A percentile compares a stretch with the other conserved stretches of the same genome.
These are phyloP conservation scores for Boletus sp. DNA, from an alignment of 1,284 basidiomycete species.

Conservation along the genomic window DNA sequence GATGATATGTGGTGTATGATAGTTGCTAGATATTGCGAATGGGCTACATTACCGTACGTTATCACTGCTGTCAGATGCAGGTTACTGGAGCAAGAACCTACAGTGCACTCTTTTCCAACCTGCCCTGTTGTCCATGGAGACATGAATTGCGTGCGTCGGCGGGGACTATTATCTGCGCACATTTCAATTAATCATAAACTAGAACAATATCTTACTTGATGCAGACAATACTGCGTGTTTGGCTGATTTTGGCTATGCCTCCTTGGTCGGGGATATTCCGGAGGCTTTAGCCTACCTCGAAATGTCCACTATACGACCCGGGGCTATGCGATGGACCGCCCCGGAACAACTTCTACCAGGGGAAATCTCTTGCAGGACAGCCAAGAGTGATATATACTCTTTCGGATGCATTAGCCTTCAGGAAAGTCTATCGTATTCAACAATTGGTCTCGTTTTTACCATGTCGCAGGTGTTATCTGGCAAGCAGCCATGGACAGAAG, in stretches of 20 bases:
- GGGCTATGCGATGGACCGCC: neutral
- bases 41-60: constrained; percentile 10
- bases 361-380: neutral
- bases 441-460: too few species aligned
- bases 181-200: too few species aligned
- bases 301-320: neutral
- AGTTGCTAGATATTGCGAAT: constrained; percentile 11
- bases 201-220: neutral
- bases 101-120: constrained; percentile 16
- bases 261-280: neutral
- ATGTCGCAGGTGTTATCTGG: too few species aligned
- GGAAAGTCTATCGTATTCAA: too few species aligned
- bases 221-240: neutral
- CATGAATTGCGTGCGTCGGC: constrained; percentile 6
- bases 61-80: neutral
- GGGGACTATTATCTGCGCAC: too few species aligned
- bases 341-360: neutral
- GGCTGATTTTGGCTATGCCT: neutral
- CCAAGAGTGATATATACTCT: neutral
- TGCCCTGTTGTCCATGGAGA: constrained; percentile 18
- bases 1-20: too few species aligned
- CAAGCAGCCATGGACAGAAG: too few species aligned
- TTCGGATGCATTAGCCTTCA: constrained; percentile 3
- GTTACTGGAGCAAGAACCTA: neutral
- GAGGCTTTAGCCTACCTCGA: neutral